These are phyloP conservation scores for Noccaea caerulescens DNA, from an alignment of 345 rosid species.

Conservation along the genomic window DNA sequence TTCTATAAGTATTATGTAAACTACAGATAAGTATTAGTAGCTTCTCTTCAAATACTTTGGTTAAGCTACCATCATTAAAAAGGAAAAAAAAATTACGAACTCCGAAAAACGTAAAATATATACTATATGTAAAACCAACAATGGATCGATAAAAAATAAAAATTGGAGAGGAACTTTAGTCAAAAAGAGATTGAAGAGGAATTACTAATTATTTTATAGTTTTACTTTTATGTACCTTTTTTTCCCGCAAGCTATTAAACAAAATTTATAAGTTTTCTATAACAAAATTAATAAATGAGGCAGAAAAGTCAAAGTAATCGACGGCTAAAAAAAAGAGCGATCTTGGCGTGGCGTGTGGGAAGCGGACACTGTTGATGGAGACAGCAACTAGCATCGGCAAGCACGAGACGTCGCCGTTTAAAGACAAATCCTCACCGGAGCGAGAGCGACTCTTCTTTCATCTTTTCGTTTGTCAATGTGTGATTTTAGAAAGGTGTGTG, in stretches of 20 bases:
- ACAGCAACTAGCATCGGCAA: slow-evolving; percentile 26
- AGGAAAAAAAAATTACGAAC: not conserved
- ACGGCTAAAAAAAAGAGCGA: slow-evolving; percentile 35
- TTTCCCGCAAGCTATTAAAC: not conserved
- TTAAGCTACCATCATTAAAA: not conserved
- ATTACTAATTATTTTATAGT: slow-evolving; percentile 1
- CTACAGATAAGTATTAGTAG: too few species aligned
- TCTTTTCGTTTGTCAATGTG: not conserved
- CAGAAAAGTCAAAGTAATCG: slow-evolving; percentile 34
- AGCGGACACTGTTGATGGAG: slow-evolving; percentile 31
- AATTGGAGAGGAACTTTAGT: not conserved
- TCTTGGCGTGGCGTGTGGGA: slow-evolving; percentile 44
- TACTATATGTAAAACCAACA: too few species aligned
- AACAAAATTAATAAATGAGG: not conserved
- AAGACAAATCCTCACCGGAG: slow-evolving; percentile 32
- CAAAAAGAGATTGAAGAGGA: not conserved
- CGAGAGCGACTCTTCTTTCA: slow-evolving; percentile 36
- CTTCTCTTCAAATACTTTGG: too few species aligned
- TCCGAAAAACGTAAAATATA: not conserved
- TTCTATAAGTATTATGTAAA: too few species aligned
- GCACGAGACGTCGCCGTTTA: slow-evolving; percentile 42
- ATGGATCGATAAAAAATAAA: not conserved
- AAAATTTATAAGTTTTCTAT: not conserved
- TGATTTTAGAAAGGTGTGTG: too few species aligned
- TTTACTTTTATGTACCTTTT: not conserved